Evolutionary conservation across 345 rosid species (phyloP).

Genomic region (Melastoma malabathricum): DNA sequence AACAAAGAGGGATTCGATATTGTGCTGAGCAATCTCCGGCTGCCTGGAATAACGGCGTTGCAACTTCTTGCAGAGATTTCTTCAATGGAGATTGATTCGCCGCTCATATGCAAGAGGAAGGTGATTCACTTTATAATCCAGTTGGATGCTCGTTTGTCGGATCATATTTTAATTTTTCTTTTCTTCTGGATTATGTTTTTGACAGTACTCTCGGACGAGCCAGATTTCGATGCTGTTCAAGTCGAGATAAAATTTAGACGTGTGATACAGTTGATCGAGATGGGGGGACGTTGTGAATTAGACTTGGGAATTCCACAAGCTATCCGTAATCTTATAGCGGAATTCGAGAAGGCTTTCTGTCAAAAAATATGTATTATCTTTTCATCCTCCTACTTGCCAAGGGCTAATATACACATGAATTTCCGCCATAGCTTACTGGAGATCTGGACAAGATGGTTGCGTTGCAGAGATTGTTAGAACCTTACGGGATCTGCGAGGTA

Average conservation of each 20-base stretch:
- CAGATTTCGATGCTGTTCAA: not conserved
- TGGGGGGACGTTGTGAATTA: too few species aligned
- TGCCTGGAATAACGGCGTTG: slow-evolving; percentile 10
- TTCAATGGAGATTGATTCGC: not conserved
- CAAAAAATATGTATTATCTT: not conserved
- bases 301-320: slow-evolving; percentile 12
- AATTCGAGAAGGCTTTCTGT: slow-evolving; percentile 40
- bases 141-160: too few species aligned
- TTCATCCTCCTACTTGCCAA: too few species aligned
- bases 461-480: slow-evolving; percentile 7
- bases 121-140: too few species aligned
- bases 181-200: not conserved
- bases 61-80: not conserved
- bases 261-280: too few species aligned
- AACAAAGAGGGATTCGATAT: slow-evolving; percentile 6
- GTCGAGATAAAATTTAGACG: too few species aligned
- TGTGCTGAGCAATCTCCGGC: slow-evolving; percentile 1
- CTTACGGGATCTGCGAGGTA: slow-evolving; percentile 29
- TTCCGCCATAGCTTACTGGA: slow-evolving; percentile 54
- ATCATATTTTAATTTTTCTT: not conserved
- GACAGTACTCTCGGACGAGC: slow-evolving; percentile 3
- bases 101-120: slow-evolving; percentile 3
- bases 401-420: too few species aligned
- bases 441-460: slow-evolving; percentile 96
- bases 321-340: slow-evolving; percentile 62